Base-by-base conservation (phyloP, 1,284 basidiomycete genomes). In the Irpex lacteus region DNA sequence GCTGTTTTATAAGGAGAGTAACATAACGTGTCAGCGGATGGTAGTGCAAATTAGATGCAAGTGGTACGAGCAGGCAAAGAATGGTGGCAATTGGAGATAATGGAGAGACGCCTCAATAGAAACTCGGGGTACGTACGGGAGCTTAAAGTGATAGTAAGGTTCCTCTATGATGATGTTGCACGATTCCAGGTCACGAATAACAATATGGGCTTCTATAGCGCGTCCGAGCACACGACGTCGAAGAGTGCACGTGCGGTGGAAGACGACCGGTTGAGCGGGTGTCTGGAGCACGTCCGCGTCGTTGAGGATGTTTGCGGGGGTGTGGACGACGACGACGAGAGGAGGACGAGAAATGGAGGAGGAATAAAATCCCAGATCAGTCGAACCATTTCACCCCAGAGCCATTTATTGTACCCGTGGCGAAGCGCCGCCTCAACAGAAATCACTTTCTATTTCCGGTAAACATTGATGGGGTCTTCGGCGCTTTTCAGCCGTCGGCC, bases 351-450 rank as follows among this genome's bases (percentile, higher is more conserved):
- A 55, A 65, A 64, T 57, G 62, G 47, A 63, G 58, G 58, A 32
- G 47, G 37, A 61, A 66, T 59, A 60, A 63, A 63, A 66, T 62
- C 54, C 54, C 54, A 60, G 50, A 63, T 63, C 65, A 66, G 65
- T 66, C 65, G 65, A 66, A 66, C 65, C 65, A 66, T 62, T 66
- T 60, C 62, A 40, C 59, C 61, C 62, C 62, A 66, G 57, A 50
- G 9, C 15, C 15, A 9, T 19, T 47, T 53, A 53, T 53, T 53
- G 52, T 53, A 53, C 44, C 44, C 21, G 54, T 7, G 15, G 11
- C 54, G 21, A 56, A 36, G 13, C 54, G 21, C 54, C 54, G 13
- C n/a, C n/a, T 53, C 18, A 18, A 53, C 50, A 18, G 50, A 18
- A 53, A 15, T 53, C 21, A 26, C 21, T 19, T 53, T 18, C 50